Evolutionary conservation across 2,329 filamentous ascomycete species (phyloP), one percentile per base, ranked within the genome.

Genomic region (Diaporthe ampelina): DNA sequence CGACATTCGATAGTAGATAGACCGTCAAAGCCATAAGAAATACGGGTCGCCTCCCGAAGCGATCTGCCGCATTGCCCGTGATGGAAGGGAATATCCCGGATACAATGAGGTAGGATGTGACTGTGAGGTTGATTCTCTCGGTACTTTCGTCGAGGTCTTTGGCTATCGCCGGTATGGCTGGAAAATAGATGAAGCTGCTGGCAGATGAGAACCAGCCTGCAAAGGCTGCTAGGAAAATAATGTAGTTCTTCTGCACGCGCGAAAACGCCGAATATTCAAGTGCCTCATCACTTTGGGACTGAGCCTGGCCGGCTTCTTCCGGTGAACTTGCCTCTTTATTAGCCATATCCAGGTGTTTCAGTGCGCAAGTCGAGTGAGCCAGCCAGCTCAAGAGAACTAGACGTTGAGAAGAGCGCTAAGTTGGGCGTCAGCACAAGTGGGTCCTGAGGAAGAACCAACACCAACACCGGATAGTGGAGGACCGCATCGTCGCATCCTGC

Each of bases 41-140:
- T 9, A 76, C 71, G 56, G 68, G 68, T 3, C 68, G 68, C 29
- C 68, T 72, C 13, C 77, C 77, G 29, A 76, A 45, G 4, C 40
- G 63, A n/a, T 78, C 77, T n/a, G 77, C 73, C 19, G 59, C 68
- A 50, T 77, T 71, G 29, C 76, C 75, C 0, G 74, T 69, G 17
- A 77, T 59, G 2, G 68, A 70, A 5, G 68, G 68, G 9, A 70
- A 58, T 4, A 70, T 58, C 0, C 68, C 68, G 7, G 68, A 70
- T 7, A 70, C 68, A 6, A 78, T 76, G 29, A 79, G 71, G 52
- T 79, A 79, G 1, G 77, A 76, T 1, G 78, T 79, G 15, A 80
- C 76, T 4, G 79, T 79, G 11, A 79, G 70, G 26, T 79, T 78
- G 50, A 78, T 75, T 11, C 72, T 50, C 21, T 75, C 76, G 8